phyloP scores from a whole-genome alignment of 75 land plant species.

The Pinus albicaulis region DNA sequence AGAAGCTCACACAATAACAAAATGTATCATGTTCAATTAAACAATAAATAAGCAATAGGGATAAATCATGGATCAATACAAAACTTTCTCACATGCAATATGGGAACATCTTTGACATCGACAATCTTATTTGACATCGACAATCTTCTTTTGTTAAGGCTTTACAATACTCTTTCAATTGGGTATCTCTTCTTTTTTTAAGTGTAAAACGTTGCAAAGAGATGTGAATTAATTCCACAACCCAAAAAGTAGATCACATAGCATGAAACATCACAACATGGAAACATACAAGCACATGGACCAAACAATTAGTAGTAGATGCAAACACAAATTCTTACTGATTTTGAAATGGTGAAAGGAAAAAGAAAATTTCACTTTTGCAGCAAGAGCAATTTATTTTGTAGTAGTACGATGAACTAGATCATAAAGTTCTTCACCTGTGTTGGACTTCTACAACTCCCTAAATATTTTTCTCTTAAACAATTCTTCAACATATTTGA shows the following conservation, averaged over 20 bases:
- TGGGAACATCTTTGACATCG: conserved; percentile 63
- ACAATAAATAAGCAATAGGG: not conserved
- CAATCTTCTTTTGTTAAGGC: conserved; percentile 94
- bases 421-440: conserved; percentile 90
- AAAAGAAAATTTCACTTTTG: conserved; percentile 49
- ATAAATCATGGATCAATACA: not conserved
- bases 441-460: conserved; percentile 81
- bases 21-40: no score
- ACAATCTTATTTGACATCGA: conserved; percentile 82
- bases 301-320: not conserved
- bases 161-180: conserved; percentile 84
- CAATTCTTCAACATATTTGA: conserved; percentile 84
- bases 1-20: not conserved
- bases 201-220: conserved; percentile 40
- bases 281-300: not conserved
- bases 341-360: not conserved
- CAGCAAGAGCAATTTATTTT: conserved; percentile 90
- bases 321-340: not conserved
- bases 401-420: conserved; percentile 95
- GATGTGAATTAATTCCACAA: not conserved
- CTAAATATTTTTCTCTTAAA: conserved; percentile 75
- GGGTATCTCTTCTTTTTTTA: conserved; percentile 91
- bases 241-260: not conserved
- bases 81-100: conserved; percentile 92
- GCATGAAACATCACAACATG: not conserved